Base-by-base conservation (phyloP, 1,284 basidiomycete species). In the Phaffia rhodozyma region DNA sequence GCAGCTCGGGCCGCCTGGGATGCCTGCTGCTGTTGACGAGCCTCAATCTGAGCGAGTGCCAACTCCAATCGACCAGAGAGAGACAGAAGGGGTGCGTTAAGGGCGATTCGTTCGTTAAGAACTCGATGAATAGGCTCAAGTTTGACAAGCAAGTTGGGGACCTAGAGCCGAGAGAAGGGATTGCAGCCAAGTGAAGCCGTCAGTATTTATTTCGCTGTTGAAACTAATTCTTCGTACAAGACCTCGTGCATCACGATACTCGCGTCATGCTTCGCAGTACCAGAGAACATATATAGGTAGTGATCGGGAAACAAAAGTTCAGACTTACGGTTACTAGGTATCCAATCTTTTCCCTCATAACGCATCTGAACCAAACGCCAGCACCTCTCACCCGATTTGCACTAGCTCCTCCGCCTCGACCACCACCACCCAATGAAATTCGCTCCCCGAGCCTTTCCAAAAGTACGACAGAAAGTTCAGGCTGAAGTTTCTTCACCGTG, bases 1-100 rank as follows among this genome's bases (percentile, higher is more conserved):
- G 68, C 83, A 25, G 84, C 83, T 38, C 87, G 66, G 51, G 54
- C 29, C 30, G 54, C 60, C 1, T 50, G 38, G 32, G 32, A 34
- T 20, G 68, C 69, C 62, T 71, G 68, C 63, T 71, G 72, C 60
- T 62, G 74, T 69, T 64, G 72, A 7, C 78, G 83, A 77, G 92
- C 82, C 74, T 93, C 88, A 68, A 97, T 90, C 75, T 97, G 94
- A 9, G 90, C 87, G 53, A 97, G 81, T 3, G 96, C 90, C 76
- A 94, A 87, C 72, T 97, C 94, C 27, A 97, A 79, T 65, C 91
- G 84, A 20, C 94, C 94, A 65, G 85, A 89, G 52, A 98, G 80
- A 2, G 88, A 84, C 9, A 94, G 78, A 20, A 98, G 78, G 62
- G 86, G 89, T 69, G 92, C 86, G 70, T 96, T 89, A 38, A 96